Conservation (phyloP, 1,284 basidiomycete species). For the Anthracocystis setariae region DNA sequence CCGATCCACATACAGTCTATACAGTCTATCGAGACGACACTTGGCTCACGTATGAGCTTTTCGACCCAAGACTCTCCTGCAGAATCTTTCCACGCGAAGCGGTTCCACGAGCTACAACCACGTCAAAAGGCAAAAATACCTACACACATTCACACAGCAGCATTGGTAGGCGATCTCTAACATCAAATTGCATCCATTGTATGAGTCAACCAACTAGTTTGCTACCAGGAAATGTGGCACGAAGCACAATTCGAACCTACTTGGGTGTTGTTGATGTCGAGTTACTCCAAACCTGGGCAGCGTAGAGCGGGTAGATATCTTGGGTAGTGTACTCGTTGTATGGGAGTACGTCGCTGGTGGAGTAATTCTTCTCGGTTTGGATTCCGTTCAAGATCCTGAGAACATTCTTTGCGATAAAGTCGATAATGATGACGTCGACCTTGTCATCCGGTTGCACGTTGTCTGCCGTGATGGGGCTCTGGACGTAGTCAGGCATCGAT, state of each 20-base stretch:
- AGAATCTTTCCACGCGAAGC: no score
- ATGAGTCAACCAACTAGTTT: not conserved
- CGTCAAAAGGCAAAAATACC: no score
- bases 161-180: no score
- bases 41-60: no score
- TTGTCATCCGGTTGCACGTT: slow-evolving; percentile 19
- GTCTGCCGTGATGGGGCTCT: slow-evolving; percentile 24
- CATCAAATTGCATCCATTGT: no score
- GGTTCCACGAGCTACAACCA: no score
- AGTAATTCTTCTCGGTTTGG: slow-evolving; percentile 39
- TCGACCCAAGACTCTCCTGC: no score
- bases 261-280: slow-evolving; percentile 1
- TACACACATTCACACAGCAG: no score
- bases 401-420: slow-evolving; percentile 51
- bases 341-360: slow-evolving; percentile 27
- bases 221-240: no score
- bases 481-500: slow-evolving; percentile 59
- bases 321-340: slow-evolving; percentile 62
- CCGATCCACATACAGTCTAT: no score
- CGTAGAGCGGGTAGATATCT: slow-evolving; percentile 61
- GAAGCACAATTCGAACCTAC: no score
- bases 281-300: slow-evolving; percentile 51
- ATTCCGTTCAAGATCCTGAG: slow-evolving; percentile 37
- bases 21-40: no score
- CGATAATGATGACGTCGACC: slow-evolving; percentile 52